phyloP scores from a whole-genome alignment of 768 basidiomycete genomes.

The Cystofilobasidium bisporidii region DNA sequence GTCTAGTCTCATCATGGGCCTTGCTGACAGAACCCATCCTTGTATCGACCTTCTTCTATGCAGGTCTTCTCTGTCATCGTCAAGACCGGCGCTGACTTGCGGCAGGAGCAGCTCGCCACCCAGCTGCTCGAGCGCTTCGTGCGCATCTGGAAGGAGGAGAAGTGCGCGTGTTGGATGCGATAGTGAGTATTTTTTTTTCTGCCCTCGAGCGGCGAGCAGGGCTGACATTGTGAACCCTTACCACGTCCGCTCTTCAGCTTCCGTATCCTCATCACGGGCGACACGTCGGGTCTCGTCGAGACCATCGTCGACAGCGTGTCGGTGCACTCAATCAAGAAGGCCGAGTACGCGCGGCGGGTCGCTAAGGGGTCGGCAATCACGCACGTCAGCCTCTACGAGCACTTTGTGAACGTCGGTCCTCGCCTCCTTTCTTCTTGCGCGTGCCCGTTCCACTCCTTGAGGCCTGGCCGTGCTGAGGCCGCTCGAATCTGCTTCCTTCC shows the following conservation, averaged over 20 bases:
- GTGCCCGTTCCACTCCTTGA: neutral
- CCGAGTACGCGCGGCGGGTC: constrained; percentile 83
- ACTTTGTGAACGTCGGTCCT: constrained; percentile 67
- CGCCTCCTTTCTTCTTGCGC: neutral
- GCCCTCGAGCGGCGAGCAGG: neutral
- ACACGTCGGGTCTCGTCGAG: constrained; percentile 85
- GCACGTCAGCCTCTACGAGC: constrained; percentile 81
- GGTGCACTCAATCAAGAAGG: constrained; percentile 98
- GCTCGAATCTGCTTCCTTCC: neutral
- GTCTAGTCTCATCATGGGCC: too few relatives aligned
- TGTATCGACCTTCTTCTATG: too few relatives aligned
- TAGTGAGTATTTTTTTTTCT: constrained; percentile 46
- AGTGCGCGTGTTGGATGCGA: constrained; percentile 83
- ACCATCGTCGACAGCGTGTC: constrained; percentile 98
- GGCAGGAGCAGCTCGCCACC: constrained; percentile 95
- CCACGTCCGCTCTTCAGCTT: constrained; percentile 50
- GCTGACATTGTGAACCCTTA: neutral
- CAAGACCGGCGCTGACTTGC: constrained; percentile 90
- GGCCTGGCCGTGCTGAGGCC: neutral
- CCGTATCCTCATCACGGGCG: constrained; percentile 89
- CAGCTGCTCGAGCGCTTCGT: constrained; percentile 88
- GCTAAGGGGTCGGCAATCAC: constrained; percentile 62
- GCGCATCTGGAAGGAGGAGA: constrained; percentile 89
- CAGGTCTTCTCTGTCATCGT: constrained; percentile 95
- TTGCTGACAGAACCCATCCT: too few relatives aligned